Evolutionary conservation across 352 stramenopile species (phyloP).

Genomic region (Globisporangium sylvaticum): DNA sequence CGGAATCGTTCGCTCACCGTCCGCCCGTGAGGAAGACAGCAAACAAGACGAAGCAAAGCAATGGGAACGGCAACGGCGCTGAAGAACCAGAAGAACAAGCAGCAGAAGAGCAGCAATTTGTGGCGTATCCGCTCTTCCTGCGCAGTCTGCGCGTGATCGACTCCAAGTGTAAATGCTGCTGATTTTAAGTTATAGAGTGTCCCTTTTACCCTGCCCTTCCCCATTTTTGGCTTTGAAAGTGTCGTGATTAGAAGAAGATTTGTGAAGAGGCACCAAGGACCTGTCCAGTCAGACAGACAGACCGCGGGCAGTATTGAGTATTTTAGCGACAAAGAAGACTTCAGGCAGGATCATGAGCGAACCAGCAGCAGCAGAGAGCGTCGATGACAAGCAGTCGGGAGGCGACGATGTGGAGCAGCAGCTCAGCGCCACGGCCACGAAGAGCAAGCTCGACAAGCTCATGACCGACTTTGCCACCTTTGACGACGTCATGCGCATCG

Average conservation of each 20-base stretch:
- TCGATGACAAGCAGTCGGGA: neutral
- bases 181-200: constrained; percentile 18
- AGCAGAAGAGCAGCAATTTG: constrained; percentile 21
- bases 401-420: constrained; percentile 18
- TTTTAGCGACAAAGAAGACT: too few species aligned
- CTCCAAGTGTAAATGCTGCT: constrained; percentile 19
- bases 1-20: constrained; percentile 47
- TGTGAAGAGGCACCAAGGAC: neutral
- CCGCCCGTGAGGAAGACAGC: constrained; percentile 19
- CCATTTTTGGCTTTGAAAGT: neutral
- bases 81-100: constrained; percentile 9
- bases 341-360: too few species aligned
- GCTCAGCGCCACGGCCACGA: constrained; percentile 67
- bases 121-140: constrained; percentile 73
- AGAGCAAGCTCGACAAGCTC: constrained; percentile 80
- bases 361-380: neutral
- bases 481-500: constrained; percentile 84
- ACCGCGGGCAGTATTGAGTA: neutral
- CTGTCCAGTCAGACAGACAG: neutral
- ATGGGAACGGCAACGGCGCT: constrained; percentile 9
- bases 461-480: constrained; percentile 85
- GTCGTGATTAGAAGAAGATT: neutral
- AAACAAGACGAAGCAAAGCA: constrained; percentile 13
- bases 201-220: neutral
- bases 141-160: constrained; percentile 68